phyloP scores from a whole-genome alignment of 176 grass and related monocot genomes.

The Raddia distichophylla region DNA sequence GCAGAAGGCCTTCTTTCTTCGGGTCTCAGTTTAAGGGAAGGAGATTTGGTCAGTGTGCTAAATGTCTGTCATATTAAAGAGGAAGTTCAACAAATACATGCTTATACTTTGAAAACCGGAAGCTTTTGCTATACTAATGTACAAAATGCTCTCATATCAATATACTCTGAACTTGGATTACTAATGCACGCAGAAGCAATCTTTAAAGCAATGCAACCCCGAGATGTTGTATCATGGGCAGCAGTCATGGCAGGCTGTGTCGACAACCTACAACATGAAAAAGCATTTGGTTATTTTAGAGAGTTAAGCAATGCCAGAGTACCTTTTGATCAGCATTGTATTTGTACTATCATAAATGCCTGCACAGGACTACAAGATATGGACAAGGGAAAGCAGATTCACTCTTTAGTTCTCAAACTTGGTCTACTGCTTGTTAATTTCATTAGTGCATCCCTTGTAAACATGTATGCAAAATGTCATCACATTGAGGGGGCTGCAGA shows the following conservation, averaged over 20 bases:
- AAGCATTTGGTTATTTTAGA: constrained; percentile 66
- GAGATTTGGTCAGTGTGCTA: constrained; percentile 67
- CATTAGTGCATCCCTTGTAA: constrained; percentile 70
- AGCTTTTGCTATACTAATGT: constrained; percentile 61
- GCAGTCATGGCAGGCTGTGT: constrained; percentile 74
- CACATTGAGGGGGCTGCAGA: constrained; percentile 50
- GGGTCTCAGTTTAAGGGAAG: constrained; percentile 67
- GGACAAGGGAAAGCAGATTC: constrained; percentile 71
- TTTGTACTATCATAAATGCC: constrained; percentile 62
- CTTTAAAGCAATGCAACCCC: constrained; percentile 51
- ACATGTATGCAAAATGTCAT: constrained; percentile 92
- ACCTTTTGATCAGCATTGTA: constrained; percentile 59
- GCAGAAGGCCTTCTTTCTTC: constrained; percentile 64
- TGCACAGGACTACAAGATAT: constrained; percentile 69
- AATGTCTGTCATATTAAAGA: constrained; percentile 61
- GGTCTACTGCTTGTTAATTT: constrained; percentile 66
- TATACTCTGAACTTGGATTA: constrained; percentile 65
- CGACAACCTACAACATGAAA: constrained; percentile 61
- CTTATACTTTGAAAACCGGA: constrained; percentile 67
- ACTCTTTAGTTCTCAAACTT: constrained; percentile 73
- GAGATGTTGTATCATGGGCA: constrained; percentile 84
- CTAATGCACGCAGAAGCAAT: constrained; percentile 50
- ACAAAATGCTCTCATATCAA: constrained; percentile 79
- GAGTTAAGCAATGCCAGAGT: constrained; percentile 54
- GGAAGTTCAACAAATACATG: constrained; percentile 80